A percentile compares a stretch with the other conserved stretches of the same genome.
phyloP scores from a whole-genome alignment of 441 rosid species.

The Oxalis stricta region DNA sequence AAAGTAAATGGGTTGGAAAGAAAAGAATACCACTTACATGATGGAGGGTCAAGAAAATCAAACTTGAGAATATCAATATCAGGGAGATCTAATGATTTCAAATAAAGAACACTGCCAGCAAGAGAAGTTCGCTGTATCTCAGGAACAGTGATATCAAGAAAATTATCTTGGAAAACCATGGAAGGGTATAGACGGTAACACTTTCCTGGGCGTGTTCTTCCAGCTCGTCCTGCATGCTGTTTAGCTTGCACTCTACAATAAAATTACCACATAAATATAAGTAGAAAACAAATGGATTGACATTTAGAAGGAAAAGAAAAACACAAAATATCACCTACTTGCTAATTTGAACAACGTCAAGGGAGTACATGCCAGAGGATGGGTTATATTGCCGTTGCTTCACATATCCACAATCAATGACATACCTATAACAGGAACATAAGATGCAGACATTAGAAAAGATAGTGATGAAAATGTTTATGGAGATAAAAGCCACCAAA shows the following conservation, averaged over 20 bases:
- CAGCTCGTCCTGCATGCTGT: constrained; percentile 98
- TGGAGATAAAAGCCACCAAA: constrained; percentile 8
- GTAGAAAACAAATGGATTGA: neutral
- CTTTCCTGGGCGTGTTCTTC: constrained; percentile 95
- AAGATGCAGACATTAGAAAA: constrained; percentile 11
- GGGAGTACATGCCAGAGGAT: constrained; percentile 92
- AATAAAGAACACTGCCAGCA: constrained; percentile 83
- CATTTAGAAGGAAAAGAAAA: neutral
- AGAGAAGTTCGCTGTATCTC: constrained; percentile 96
- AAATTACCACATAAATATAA: constrained; percentile 6
- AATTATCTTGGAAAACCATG: constrained; percentile 57
- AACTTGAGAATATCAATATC: constrained; percentile 87
- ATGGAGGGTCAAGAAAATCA: constrained; percentile 93
- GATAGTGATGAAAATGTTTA: too few species aligned
- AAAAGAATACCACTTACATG: constrained; percentile 35
- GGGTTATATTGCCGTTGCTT: constrained; percentile 96
- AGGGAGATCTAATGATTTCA: constrained; percentile 88
- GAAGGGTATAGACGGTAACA: constrained; percentile 85
- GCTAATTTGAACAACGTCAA: constrained; percentile 91
- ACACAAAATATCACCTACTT: constrained; percentile 29
- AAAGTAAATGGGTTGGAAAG: neutral
- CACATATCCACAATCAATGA: constrained; percentile 86
- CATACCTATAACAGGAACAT: constrained; percentile 53
- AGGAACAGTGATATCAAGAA: constrained; percentile 83
- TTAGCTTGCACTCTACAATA: constrained; percentile 86